phyloP scores from a whole-genome alignment of 2,329 filamentous ascomycete species.

The Colletotrichum sp. region DNA sequence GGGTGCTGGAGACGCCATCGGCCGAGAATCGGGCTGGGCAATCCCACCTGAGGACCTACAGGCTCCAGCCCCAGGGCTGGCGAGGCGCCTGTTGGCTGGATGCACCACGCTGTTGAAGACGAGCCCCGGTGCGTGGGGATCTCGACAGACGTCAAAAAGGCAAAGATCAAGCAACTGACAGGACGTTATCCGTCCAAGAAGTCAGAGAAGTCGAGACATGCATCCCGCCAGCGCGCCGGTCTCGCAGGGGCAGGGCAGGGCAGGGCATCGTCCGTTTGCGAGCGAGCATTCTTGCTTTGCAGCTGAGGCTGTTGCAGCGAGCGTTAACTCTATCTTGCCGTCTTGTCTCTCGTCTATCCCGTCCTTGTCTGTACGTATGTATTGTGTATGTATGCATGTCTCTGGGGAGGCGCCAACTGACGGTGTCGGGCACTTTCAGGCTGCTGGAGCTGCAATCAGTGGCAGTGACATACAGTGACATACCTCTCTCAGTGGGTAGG shows the following conservation, averaged over 20 bases:
- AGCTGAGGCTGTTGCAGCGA: neutral
- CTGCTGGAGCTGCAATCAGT: neutral
- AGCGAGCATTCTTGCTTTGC: neutral
- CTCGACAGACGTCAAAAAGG: neutral
- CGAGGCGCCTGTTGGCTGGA: neutral
- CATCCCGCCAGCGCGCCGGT: neutral
- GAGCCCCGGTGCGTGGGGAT: neutral
- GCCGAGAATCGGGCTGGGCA: slow-evolving; percentile 10
- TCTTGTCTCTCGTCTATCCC: neutral
- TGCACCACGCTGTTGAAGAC: neutral
- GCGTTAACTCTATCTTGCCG: neutral
- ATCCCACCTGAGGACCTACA: neutral
- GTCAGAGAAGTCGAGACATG: neutral
- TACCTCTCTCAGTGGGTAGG: neutral
- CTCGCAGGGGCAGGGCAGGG: neutral
- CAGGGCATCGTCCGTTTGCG: neutral
- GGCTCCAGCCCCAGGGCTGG: neutral
- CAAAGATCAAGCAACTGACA: neutral
- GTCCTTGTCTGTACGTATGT: neutral
- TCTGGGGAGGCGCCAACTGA: neutral
- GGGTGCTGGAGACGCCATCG: neutral
- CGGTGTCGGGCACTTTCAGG: neutral
- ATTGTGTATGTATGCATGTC: neutral
- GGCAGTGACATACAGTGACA: neutral
- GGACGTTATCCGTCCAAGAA: neutral